Evolutionary conservation across 1,284 basidiomycete genomes (phyloP), one percentile per base, ranked within the genome.

Genomic region (Cutaneotrichosporon arboriforme): DNA sequence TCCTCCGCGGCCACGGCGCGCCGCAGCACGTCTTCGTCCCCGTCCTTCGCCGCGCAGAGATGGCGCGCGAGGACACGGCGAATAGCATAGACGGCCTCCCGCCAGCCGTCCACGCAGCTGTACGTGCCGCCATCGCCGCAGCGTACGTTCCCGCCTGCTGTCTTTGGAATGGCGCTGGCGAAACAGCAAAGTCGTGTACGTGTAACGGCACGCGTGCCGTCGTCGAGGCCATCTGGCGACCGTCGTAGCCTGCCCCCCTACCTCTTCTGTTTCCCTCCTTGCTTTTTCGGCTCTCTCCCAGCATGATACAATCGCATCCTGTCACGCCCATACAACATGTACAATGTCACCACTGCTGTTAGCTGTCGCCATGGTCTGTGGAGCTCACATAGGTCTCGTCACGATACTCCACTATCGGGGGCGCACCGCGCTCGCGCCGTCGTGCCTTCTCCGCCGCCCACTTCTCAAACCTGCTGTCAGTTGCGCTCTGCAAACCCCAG

Each of bases 361-460:
- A 54, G 52, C 38, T 17, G 4, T 3, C 7, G n/a, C n/a, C n/a
- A n/a, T n/a, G n/a, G n/a, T n/a, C n/a, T n/a, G n/a, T n/a, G n/a
- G n/a, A 21, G 60, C 70, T 66, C 63, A 74, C 72, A 67, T 69
- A 74, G 9, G 59, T 72, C 47, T 70, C 70, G 57, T 76, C 70
- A 9, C 87, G 80, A 68, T 84, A 81, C 18, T 81, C 77, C 18
- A 90, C 80, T n/a, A 77, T 62, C 1, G 55, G 54, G 7, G 69
- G 65, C 50, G 76, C 58, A 8, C 83, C 74, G 44, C 75, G 75
- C 21, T 78, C 77, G 49, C 77, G 78, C 17, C 77, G 75, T 39
- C 81, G 86, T 70, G 81, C 83, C 71, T 82, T 83, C 75, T 94
- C 91, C 23, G 78, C 80, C 51, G 88, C 83, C 91, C 92, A 97